Percentiles rank a stretch among this genome's conserved stretches.
Evolutionary conservation across 345 rosid species (phyloP).

Genomic region (Brassica nigra): DNA sequence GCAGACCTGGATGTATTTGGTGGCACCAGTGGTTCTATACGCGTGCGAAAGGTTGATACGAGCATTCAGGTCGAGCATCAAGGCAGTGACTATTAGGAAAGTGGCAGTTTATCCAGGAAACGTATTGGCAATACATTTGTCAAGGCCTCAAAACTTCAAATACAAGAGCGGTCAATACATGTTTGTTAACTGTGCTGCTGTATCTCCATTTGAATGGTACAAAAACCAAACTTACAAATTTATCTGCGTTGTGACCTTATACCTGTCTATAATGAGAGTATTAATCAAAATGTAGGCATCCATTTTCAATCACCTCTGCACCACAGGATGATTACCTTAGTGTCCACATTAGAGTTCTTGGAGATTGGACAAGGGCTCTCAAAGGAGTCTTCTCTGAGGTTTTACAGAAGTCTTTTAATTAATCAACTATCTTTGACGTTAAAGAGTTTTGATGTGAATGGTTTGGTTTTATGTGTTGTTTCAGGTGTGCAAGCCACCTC

Average conservation of each 20-base stretch:
- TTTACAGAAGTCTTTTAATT: neutral
- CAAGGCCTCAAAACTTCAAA: conserved; percentile 78
- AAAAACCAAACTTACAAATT: neutral
- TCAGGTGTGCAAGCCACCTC: conserved; percentile 68
- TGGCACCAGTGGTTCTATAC: conserved; percentile 60
- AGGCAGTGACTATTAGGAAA: conserved; percentile 64
- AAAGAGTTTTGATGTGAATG: conserved; percentile 15
- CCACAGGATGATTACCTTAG: conserved; percentile 79
- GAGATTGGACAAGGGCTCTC: conserved; percentile 83
- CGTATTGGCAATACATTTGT: conserved; percentile 69
- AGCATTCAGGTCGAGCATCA: conserved; percentile 71
- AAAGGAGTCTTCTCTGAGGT: conserved; percentile 72
- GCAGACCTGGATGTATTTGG: conserved; percentile 87
- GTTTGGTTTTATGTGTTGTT: neutral
- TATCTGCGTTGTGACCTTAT: neutral
- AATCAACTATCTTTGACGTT: neutral
- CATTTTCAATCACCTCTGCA: conserved; percentile 87
- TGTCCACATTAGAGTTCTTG: conserved; percentile 71
- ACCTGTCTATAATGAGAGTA: neutral
- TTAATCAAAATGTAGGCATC: conserved; percentile 55
- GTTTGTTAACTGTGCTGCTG: conserved; percentile 80
- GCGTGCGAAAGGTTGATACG: conserved; percentile 61
- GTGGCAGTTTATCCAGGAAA: conserved; percentile 78
- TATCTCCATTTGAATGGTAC: conserved; percentile 85
- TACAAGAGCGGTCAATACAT: conserved; percentile 87